These are phyloP conservation scores for Funneliformis caledonium DNA, from an alignment of 371 early-diverging fungal species.

Conservation along the genomic window DNA sequence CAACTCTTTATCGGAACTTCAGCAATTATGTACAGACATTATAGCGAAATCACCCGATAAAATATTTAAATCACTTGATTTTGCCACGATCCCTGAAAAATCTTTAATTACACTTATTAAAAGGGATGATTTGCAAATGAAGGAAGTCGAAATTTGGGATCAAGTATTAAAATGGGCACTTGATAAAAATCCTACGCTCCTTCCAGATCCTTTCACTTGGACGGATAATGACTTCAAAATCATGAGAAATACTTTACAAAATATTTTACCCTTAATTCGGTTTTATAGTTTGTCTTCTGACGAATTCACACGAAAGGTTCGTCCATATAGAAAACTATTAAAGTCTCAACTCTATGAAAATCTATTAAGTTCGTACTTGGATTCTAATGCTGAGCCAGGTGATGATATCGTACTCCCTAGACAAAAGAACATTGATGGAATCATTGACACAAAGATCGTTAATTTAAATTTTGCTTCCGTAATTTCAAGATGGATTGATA, in stretches of 20 bases:
- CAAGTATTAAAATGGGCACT: slow-evolving; percentile 2
- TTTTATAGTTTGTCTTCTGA: background rate
- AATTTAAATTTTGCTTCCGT: no score
- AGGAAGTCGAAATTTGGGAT: slow-evolving; percentile 7
- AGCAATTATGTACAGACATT: background rate
- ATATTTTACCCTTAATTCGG: background rate
- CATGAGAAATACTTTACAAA: background rate
- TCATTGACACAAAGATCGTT: no score
- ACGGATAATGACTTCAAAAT: background rate
- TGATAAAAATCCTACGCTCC: background rate
- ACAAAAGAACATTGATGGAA: no score
- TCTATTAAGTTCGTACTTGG: no score
- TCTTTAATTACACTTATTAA: background rate
- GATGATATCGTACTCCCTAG: no score
- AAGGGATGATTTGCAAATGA: slow-evolving; percentile 2
- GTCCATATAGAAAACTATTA: no score
- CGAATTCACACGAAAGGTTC: background rate
- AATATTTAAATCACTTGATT: background rate
- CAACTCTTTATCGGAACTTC: background rate
- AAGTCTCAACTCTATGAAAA: no score
- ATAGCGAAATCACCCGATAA: background rate
- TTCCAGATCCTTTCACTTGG: background rate
- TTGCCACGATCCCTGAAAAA: background rate
- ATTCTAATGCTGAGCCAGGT: no score
- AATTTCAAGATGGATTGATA: no score